Evolutionary conservation across 345 rosid species (phyloP).

Genomic region (Gossypium arboreum): DNA sequence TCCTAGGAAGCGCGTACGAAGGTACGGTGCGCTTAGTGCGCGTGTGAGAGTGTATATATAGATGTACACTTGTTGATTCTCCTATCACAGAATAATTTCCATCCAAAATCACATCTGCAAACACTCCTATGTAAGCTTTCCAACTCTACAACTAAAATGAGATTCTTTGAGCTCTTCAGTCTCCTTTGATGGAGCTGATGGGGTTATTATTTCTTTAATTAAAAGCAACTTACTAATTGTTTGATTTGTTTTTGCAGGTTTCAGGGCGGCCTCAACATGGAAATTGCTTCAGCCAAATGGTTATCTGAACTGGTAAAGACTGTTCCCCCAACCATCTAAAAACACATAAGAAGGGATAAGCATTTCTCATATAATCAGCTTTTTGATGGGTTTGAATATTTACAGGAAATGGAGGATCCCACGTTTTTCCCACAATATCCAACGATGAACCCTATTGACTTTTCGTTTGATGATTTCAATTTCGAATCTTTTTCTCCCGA

Average conservation of each 20-base stretch:
- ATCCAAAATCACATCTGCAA: not conserved
- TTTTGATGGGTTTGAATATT: not conserved
- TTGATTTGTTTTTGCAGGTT: not conserved
- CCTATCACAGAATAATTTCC: not conserved
- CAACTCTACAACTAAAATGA: no score
- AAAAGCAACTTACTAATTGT: no score
- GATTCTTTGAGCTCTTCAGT: no score
- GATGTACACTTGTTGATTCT: not conserved
- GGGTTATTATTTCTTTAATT: no score
- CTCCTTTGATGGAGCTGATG: no score
- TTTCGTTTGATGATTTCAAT: slow-evolving; percentile 25
- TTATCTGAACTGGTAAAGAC: slow-evolving; percentile 31
- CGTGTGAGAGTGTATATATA: not conserved
- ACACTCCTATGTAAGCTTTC: no score
- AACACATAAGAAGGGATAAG: not conserved
- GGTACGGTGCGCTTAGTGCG: not conserved
- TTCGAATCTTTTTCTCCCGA: slow-evolving; percentile 27
- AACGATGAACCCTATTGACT: slow-evolving; percentile 21
- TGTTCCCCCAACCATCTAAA: not conserved
- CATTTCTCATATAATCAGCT: not conserved
- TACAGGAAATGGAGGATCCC: slow-evolving; percentile 34
- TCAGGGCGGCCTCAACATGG: slow-evolving; percentile 17
- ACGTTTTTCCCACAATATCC: slow-evolving; percentile 25
- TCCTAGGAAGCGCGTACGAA: not conserved
- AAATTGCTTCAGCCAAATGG: slow-evolving; percentile 30